phyloP scores from a whole-genome alignment of 78 protist species.

The slime mould (Dictyostelium discoideum) region dicty_2.7 NC_007090.3:3025501-3026000 shows the following conservation, averaged over 20 bases:
- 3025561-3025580: too few relatives aligned
- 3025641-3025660: constrained; percentile 36
- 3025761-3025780: not conserved
- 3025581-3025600: not conserved
- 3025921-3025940: not conserved
- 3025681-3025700: not conserved
- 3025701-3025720: constrained; percentile 25
- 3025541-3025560: too few relatives aligned
- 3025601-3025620: constrained; percentile 20
- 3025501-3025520: not conserved
- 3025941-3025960: not conserved
- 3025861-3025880: not conserved
- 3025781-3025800: constrained; percentile 19
- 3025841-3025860: not conserved
- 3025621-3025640: not conserved
- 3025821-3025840: not conserved
- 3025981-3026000: not conserved
- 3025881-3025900: not conserved
- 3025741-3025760: not conserved
- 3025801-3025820: constrained; percentile 21
- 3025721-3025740: not conserved
- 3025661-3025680: not conserved
- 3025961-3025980: not conserved
- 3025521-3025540: not conserved
- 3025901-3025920: not conserved